Conservation (phyloP, 345 rosid genomes). For the Aquilaria yunnanensis region DNA sequence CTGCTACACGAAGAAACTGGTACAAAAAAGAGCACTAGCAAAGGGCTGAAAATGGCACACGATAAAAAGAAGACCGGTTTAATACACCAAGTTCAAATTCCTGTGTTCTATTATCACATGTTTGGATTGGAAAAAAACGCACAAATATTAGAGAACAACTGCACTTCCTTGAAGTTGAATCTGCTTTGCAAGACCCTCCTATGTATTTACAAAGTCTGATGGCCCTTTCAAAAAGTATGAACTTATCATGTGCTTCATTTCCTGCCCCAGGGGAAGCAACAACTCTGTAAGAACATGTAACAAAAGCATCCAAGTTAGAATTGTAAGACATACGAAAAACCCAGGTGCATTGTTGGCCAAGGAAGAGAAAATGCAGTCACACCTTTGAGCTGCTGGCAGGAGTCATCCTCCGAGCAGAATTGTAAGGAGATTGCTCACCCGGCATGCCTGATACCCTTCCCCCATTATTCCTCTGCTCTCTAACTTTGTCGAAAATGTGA, state of each 20-base stretch:
- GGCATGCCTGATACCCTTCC: constrained; percentile 43
- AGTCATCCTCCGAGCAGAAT: constrained; percentile 14
- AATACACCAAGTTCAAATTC: too few species aligned
- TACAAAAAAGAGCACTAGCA: too few species aligned
- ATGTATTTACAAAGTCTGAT: constrained; percentile 27
- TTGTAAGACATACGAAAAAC: not conserved
- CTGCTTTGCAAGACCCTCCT: constrained; percentile 17
- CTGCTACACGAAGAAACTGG: too few species aligned
- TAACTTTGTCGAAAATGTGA: constrained; percentile 77
- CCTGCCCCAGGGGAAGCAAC: constrained; percentile 65
- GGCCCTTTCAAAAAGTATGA: not conserved
- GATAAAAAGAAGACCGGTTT: too few species aligned
- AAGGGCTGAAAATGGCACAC: too few species aligned
- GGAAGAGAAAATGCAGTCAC: constrained; percentile 14
- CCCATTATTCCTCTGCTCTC: constrained; percentile 60
- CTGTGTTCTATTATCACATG: too few species aligned
- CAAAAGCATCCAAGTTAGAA: not conserved
- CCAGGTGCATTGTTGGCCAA: not conserved
- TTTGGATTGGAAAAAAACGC: too few species aligned
- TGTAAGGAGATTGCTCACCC: constrained; percentile 30
- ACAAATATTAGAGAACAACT: constrained; percentile 2
- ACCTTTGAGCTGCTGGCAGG: constrained; percentile 37
- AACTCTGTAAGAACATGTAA: constrained; percentile 28
- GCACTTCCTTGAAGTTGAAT: constrained; percentile 15
- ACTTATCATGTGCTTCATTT: constrained; percentile 28